These are phyloP conservation scores for Mrakia blollopis DNA, from an alignment of 768 basidiomycete species.

Conservation along the genomic window DNA sequence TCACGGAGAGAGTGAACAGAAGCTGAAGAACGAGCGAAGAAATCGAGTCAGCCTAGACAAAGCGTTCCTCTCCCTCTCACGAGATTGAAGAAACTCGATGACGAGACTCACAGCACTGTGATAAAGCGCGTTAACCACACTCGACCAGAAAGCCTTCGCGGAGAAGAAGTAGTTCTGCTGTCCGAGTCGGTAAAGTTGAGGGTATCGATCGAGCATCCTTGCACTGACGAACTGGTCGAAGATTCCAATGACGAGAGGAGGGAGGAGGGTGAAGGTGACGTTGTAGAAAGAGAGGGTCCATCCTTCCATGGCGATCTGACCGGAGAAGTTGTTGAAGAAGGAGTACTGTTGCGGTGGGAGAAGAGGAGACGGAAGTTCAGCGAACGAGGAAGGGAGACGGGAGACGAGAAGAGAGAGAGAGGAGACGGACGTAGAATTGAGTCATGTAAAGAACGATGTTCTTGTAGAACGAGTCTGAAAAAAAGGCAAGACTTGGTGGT, in stretches of 20 bases:
- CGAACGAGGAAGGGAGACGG: neutral
- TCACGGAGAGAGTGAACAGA: slow-evolving; percentile 77
- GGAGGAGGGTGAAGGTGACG: slow-evolving; percentile 90
- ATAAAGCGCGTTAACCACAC: slow-evolving; percentile 82
- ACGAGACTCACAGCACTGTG: slow-evolving; percentile 66
- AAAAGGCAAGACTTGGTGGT: neutral
- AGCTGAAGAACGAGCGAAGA: slow-evolving; percentile 51
- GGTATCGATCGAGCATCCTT: slow-evolving; percentile 91
- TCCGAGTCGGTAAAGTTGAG: slow-evolving; percentile 89
- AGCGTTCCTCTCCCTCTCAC: neutral
- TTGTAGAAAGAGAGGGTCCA: slow-evolving; percentile 98
- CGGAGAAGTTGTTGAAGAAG: slow-evolving; percentile 99
- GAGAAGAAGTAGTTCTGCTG: slow-evolving; percentile 79
- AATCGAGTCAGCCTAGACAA: neutral
- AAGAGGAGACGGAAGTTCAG: slow-evolving; percentile 30
- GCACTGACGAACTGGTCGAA: slow-evolving; percentile 99
- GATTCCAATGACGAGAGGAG: slow-evolving; percentile 93
- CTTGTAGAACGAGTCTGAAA: slow-evolving; percentile 94
- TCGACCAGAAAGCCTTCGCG: slow-evolving; percentile 72
- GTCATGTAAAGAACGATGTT: slow-evolving; percentile 98
- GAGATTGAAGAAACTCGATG: neutral
- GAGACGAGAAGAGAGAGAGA: neutral
- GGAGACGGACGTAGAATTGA: slow-evolving; percentile 78
- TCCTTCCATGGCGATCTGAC: slow-evolving; percentile 96
- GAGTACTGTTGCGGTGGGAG: slow-evolving; percentile 61